Base-by-base conservation (phyloP, 2,329 filamentous ascomycete species). In the Dendryphion nanum region DNA sequence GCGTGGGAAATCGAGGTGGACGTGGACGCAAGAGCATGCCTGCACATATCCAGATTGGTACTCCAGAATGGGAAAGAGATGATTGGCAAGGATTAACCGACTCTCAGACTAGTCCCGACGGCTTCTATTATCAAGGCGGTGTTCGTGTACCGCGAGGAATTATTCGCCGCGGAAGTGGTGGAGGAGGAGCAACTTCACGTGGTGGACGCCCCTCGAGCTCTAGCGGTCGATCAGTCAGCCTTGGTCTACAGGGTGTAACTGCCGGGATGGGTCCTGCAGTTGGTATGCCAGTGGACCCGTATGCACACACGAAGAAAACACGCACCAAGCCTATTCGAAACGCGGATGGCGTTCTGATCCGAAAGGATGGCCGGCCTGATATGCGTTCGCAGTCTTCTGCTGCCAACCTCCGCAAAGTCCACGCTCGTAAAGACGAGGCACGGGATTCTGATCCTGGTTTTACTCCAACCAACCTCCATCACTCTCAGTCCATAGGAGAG, bases 331-430 rank as follows among this genome's bases (percentile, higher is more conserved):
- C 72, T 2, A 64, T 69, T 16, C 61, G 72, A 2, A 75, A 75
- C 44, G 67, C 72, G 1, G 72, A 75, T 26, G 73, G 73, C 1
- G 60, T 76, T 14, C 52, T 76, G 19, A 75, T 76, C 38, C 64
- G 73, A 29, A 76, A 76, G 45, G 73, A 76, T 40, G 73, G 73
- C 4, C 56, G 69, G 8, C 72, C 73, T 4, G 73, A 76, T 40
- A 74, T 74, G 70, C 68, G 73, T 8, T 72, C 68, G 19, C 70
- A 75, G n/a, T 72, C 69, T 44, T 73, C 69, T 10, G 72, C 72
- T n/a, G 71, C 72, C 33, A 75, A 75, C 41, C 51, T 75, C 12
- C 65, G 72, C 26, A 75, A 74, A 45, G 72, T 75, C 3, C 72
- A 75, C 47, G 71, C 71, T 17, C 67, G 70, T 40, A 74, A 73